Conservation (phyloP, 176 grass and related monocot genomes). For the Rhynchospora pubera region DNA sequence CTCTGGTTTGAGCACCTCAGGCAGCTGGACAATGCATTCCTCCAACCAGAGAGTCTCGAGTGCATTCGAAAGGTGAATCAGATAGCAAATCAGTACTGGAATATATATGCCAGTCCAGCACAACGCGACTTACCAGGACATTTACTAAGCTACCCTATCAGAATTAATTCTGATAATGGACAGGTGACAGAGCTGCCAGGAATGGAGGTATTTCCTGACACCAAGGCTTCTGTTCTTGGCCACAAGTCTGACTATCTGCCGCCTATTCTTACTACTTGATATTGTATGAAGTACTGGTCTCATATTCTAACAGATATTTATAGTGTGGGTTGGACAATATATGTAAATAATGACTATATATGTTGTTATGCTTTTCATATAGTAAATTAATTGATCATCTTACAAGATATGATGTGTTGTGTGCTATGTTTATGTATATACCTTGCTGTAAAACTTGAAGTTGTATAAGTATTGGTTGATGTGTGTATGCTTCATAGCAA, state of each 20-base stretch:
- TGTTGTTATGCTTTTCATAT: background rate
- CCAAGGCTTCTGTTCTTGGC: slow-evolving; percentile 52
- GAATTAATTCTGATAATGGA: slow-evolving; percentile 31
- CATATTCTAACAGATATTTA: background rate
- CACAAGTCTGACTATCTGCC: slow-evolving; percentile 72
- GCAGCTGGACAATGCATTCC: slow-evolving; percentile 39
- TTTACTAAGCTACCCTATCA: slow-evolving; percentile 63
- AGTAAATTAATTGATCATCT: background rate
- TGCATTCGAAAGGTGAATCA: slow-evolving; percentile 70
- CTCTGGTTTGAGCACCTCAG: slow-evolving; percentile 77
- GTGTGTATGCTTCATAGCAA: background rate
- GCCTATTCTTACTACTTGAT: slow-evolving; percentile 62
- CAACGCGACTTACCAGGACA: slow-evolving; percentile 55
- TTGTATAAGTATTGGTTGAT: background rate
- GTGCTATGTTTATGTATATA: background rate
- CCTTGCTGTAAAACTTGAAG: background rate
- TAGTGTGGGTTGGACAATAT: background rate
- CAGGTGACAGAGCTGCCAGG: slow-evolving; percentile 31
- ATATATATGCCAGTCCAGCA: slow-evolving; percentile 37
- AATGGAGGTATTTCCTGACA: slow-evolving; percentile 68
- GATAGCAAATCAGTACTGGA: slow-evolving; percentile 50
- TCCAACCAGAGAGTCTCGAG: slow-evolving; percentile 36
- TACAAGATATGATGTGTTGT: background rate
- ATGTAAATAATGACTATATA: background rate
- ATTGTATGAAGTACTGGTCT: background rate